A percentile compares a stretch with the other conserved stretches of the same genome.
Evolutionary conservation across 208 protist species (phyloP).

Genomic region (Phytomonas serpens): DNA sequence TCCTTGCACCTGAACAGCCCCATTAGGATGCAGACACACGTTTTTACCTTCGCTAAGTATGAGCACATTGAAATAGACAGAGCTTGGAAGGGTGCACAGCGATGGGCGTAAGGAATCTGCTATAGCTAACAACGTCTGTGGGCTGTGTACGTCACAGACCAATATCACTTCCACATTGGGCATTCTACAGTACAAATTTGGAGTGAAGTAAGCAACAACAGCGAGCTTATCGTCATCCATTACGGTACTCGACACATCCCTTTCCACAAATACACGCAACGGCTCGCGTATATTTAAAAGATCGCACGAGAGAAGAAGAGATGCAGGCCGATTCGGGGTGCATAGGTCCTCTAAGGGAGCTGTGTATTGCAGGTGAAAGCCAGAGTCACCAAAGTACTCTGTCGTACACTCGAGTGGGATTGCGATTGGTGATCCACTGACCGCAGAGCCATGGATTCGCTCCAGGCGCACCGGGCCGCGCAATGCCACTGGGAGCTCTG

Average conservation of each 20-base stretch:
- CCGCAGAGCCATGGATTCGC: slow-evolving; percentile 7
- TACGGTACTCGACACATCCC: slow-evolving; percentile 3
- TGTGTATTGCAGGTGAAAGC: slow-evolving; percentile 25
- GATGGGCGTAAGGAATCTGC: slow-evolving; percentile 24
- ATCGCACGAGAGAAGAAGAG: background rate
- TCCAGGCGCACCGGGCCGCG: slow-evolving; percentile 31
- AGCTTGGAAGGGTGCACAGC: slow-evolving; percentile 23
- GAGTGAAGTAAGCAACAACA: slow-evolving; percentile 39
- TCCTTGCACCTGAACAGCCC: background rate
- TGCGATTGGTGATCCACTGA: slow-evolving; percentile 7
- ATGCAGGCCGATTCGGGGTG: background rate
- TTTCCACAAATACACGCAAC: slow-evolving; percentile 35
- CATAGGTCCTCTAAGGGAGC: background rate
- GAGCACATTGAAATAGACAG: slow-evolving; percentile 50
- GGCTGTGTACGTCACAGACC: slow-evolving; percentile 47
- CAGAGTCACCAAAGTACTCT: slow-evolving; percentile 31
- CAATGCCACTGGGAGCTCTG: slow-evolving; percentile 32
- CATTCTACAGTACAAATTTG: slow-evolving; percentile 20
- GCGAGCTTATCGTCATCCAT: slow-evolving; percentile 18
- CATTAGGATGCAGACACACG: background rate
- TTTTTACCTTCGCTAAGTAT: slow-evolving; percentile 20
- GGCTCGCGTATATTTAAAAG: slow-evolving; percentile 34
- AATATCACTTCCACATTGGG: slow-evolving; percentile 68
- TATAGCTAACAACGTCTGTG: slow-evolving; percentile 16
- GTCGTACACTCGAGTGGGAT: slow-evolving; percentile 10